A percentile compares a stretch with the other conserved stretches of the same genome.
Conservation (phyloP, 352 stramenopile genomes). For the Hyaloperonospora brassicae region DNA sequence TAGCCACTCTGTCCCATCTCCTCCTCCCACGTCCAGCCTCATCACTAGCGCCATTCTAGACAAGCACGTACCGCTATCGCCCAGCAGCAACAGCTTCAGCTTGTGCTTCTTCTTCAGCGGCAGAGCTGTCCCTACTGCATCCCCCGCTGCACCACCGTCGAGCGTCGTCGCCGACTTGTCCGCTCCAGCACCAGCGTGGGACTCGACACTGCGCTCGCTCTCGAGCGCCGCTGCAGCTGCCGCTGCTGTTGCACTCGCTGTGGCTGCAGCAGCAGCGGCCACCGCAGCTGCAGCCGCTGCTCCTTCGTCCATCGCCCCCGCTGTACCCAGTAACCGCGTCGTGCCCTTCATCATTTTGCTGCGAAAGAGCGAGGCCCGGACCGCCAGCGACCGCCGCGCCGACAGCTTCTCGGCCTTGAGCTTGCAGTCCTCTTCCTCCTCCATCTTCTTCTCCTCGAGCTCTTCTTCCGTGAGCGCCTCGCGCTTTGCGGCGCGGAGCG, state of each 20-base stretch:
- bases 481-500: constrained; percentile 1
- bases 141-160: constrained; percentile 4
- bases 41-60: background rate
- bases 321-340: constrained; percentile 20
- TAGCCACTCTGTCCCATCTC: background rate
- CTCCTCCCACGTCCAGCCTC: background rate
- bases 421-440: constrained; percentile 81
- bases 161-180: background rate
- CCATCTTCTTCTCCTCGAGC: constrained; percentile 82
- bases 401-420: constrained; percentile 68
- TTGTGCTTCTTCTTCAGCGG: constrained; percentile 72
- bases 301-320: constrained; percentile 15
- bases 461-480: constrained; percentile 63
- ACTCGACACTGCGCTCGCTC: too few relatives aligned
- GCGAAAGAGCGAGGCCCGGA: constrained; percentile 65
- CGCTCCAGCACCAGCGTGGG: background rate
- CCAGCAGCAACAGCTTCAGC: constrained; percentile 87
- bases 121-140: constrained; percentile 11
- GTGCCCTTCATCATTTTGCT: constrained; percentile 70
- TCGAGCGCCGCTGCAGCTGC: too few relatives aligned
- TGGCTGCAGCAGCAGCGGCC: too few relatives aligned
- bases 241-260: constrained; percentile 1
- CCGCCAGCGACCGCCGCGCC: constrained; percentile 48
- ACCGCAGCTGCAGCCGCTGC: constrained; percentile 1
- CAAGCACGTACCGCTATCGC: constrained; percentile 70